These are phyloP conservation scores for Elsinoe necatrix DNA, from an alignment of 2,329 filamentous ascomycete genomes.

Conservation along the genomic window DNA sequence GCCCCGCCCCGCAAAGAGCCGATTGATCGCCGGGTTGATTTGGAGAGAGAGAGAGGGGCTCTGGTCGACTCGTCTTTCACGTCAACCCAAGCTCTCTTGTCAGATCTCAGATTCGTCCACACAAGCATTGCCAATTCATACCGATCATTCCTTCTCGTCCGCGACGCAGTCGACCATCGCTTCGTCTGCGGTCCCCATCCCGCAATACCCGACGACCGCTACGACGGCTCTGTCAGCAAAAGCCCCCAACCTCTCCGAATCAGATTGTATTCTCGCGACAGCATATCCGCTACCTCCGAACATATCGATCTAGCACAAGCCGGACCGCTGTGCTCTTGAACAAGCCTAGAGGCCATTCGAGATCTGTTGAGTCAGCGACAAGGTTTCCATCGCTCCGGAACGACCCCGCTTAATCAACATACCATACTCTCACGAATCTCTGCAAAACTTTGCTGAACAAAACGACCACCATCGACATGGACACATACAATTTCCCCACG, in stretches of 20 bases:
- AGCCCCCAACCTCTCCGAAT: background rate
- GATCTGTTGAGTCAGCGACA: background rate
- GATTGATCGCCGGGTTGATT: slow-evolving; percentile 3
- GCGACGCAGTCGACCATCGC: background rate
- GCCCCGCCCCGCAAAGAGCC: slow-evolving; percentile 10
- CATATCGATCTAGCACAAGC: background rate
- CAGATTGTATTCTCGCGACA: background rate
- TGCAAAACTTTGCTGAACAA: background rate
- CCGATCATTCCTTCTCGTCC: background rate
- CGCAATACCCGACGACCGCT: slow-evolving; percentile 11
- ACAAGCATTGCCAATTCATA: background rate
- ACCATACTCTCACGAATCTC: background rate
- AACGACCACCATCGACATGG: slow-evolving; percentile 27
- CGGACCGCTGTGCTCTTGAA: background rate
- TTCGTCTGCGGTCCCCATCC: background rate
- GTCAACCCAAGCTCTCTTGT: background rate
- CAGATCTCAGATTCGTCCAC: background rate
- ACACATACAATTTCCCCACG: slow-evolving; percentile 53
- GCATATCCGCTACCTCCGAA: background rate
- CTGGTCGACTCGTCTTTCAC: background rate
- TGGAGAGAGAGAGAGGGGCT: slow-evolving; percentile 3
- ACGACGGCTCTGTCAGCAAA: background rate
- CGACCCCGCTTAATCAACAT: background rate
- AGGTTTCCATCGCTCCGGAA: background rate
- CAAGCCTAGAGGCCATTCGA: background rate